Evolutionary conservation across 495 filamentous ascomycete species (phyloP), one percentile per base, ranked within the genome.

Genomic region (Neohortaea acidophila): DNA sequence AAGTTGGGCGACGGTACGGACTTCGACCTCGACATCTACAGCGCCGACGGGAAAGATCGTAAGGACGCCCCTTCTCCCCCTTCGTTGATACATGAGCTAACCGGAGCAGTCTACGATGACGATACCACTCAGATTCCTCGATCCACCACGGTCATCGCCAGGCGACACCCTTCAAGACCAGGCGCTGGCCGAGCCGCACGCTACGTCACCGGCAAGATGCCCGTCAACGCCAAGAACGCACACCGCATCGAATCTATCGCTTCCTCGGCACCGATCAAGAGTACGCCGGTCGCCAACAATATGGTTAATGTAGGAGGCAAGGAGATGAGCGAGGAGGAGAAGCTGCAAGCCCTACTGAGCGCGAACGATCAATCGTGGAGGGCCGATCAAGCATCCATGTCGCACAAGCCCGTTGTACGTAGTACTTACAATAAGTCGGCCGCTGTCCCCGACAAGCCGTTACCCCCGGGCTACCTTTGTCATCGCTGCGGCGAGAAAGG

Each of bases 401-500:
- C 53, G 18, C 26, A 73, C 29, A 77, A 73, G 23, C 75, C 73
- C 21, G 68, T 81, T 8, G 65, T 68, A 39, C 70, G 70, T 38
- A 55, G 52, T 22, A n/a, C n/a, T n/a, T 59, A 55, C 29, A 78
- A 78, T 53, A 67, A 66, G 26, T 76, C 74, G 47, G 73, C 75
- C 26, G 63, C 73, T 31, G 73, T 84, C 17, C 91, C 89, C 13
- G 82, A 87, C 45, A 84, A 91, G 51, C 80, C 83, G 8, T 86
- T 87, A 12, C 86, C 89, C 4, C 75, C 79, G 18, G 85, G 86
- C 22, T 99, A 99, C 56, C 72, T 94, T 41, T 99, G 89, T 60
- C 93, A 94, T 51, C 80, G 89, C n/a, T 99, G 89, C 59, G 79
- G 84, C 41, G 80, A 94, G 59, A 97, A 96, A 64, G 89, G 91